phyloP scores from a whole-genome alignment of 176 grass and related monocot species.

The Carex scoparia region DNA sequence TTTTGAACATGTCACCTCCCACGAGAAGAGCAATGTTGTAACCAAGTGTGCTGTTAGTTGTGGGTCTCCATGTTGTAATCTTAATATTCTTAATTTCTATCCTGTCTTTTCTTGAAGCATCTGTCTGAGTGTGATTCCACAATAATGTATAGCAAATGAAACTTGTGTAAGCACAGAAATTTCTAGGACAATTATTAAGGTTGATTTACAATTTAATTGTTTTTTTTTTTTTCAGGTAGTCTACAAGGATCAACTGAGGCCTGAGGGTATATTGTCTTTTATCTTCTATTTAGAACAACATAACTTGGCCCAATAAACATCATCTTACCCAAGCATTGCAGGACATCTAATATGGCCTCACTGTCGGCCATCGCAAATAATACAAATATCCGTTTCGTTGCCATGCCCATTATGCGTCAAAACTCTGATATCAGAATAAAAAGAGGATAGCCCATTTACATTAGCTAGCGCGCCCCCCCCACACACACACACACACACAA shows the following conservation, averaged over 20 bases:
- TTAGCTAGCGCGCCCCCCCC: too few species aligned
- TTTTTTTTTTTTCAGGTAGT: too few species aligned
- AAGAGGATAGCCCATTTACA: background rate
- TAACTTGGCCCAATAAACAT: background rate
- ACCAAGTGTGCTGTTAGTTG: background rate
- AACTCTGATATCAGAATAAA: background rate
- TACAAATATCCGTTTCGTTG: background rate
- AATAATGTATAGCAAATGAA: too few species aligned
- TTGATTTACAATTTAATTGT: too few species aligned
- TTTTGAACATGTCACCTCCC: background rate
- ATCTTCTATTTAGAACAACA: background rate
- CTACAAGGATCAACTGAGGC: too few species aligned
- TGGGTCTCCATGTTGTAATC: constrained; percentile 12
- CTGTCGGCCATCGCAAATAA: background rate
- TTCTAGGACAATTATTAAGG: too few species aligned
- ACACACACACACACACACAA: too few species aligned
- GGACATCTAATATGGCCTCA: background rate
- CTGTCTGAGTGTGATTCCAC: background rate
- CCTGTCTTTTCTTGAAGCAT: background rate
- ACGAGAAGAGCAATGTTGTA: background rate
- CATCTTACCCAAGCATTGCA: background rate
- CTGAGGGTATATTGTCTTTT: background rate
- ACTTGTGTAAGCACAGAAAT: too few species aligned
- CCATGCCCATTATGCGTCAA: too few species aligned
- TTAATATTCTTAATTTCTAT: background rate